A percentile compares a stretch with the other conserved stretches of the same genome.
phyloP scores from a whole-genome alignment of 352 stramenopile species.

The Globisporangium paddicum region DNA sequence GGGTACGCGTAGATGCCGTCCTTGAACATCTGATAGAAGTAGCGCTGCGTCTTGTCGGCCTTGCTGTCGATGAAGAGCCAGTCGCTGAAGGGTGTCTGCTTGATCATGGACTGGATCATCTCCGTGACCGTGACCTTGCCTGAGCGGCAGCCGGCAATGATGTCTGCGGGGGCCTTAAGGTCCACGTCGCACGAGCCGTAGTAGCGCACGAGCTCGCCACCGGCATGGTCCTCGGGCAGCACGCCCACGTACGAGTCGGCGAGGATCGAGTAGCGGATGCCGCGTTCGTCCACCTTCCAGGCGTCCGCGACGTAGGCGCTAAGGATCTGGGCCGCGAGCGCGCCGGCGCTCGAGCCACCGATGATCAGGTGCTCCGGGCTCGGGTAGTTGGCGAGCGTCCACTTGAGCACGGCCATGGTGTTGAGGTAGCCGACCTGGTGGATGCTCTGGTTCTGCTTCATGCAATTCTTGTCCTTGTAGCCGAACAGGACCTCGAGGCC shows the following conservation, averaged over 20 bases:
- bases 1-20: constrained; percentile 49
- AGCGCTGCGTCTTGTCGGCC: constrained; percentile 52
- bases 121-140: constrained; percentile 38
- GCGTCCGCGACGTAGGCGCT: constrained; percentile 39
- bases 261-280: constrained; percentile 51
- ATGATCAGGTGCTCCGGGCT: constrained; percentile 54
- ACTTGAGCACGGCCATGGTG: constrained; percentile 55
- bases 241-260: constrained; percentile 65
- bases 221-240: constrained; percentile 39
- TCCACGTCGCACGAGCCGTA: constrained; percentile 50
- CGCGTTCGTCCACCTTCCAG: constrained; percentile 52
- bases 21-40: constrained; percentile 59
- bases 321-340: constrained; percentile 45
- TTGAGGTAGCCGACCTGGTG: constrained; percentile 63
- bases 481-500: constrained; percentile 33
- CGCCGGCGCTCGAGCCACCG: constrained; percentile 47
- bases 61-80: constrained; percentile 71
- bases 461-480: constrained; percentile 26
- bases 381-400: constrained; percentile 57
- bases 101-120: constrained; percentile 48
- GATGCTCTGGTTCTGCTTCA: constrained; percentile 45
- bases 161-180: constrained; percentile 29
- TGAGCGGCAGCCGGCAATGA: constrained; percentile 42
- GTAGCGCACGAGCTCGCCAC: constrained; percentile 51
- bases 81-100: constrained; percentile 34